These are phyloP conservation scores for Ceratonia siliqua DNA, from an alignment of 306 rosid genomes.

Conservation along the genomic window DNA sequence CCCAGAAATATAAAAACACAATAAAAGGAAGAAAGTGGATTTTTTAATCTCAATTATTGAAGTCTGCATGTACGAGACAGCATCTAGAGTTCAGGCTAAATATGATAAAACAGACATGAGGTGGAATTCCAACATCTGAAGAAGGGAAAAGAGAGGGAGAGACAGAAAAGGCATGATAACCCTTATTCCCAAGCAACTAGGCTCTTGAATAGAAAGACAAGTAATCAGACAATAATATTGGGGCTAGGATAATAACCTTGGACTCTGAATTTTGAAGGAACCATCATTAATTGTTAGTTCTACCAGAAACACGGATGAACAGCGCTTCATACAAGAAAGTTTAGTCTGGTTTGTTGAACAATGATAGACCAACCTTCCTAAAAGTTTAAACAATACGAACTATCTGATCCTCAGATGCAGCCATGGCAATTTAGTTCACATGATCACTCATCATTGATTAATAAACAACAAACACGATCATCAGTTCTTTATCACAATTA, in stretches of 20 bases:
- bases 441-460: background rate
- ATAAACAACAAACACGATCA: constrained; percentile 17
- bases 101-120: background rate
- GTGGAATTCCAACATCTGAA: background rate
- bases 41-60: too few species aligned
- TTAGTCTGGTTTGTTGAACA: background rate
- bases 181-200: background rate
- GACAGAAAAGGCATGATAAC: background rate
- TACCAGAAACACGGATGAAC: background rate
- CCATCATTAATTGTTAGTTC: background rate
- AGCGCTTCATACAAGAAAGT: background rate
- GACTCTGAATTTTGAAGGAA: background rate
- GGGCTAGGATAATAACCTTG: background rate
- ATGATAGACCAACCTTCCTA: background rate
- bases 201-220: background rate
- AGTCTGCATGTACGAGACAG: too few species aligned
- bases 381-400: background rate
- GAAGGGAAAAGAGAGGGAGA: background rate
- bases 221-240: background rate
- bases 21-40: too few species aligned
- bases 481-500: background rate
- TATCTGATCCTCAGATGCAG: background rate
- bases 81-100: too few species aligned
- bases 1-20: too few species aligned
- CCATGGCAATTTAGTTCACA: background rate